These are phyloP conservation scores for Coccinonectria pachysandricola DNA, from an alignment of 2,329 filamentous ascomycete genomes.

Conservation along the genomic window DNA sequence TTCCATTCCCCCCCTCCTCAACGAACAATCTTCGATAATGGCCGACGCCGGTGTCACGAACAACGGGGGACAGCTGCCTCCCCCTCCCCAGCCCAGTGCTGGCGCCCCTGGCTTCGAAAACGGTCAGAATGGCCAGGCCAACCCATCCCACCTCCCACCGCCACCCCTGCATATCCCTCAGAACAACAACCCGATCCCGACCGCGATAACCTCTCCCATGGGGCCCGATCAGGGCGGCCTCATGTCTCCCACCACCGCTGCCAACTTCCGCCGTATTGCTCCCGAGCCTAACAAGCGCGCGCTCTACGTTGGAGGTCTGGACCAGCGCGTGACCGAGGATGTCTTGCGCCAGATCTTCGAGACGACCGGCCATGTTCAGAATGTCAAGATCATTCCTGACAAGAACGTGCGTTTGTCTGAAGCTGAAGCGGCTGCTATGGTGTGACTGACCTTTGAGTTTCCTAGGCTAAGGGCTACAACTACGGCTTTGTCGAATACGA, in stretches of 20 bases:
- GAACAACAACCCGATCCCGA: constrained; percentile 92
- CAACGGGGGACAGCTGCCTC: constrained; percentile 55
- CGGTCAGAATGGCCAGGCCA: constrained; percentile 58
- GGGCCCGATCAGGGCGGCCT: constrained; percentile 53
- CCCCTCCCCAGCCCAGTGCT: constrained; percentile 56
- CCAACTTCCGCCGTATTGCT: constrained; percentile 78
- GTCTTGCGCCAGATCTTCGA: constrained; percentile 97
- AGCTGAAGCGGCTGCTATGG: not conserved
- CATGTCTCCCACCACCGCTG: constrained; percentile 76
- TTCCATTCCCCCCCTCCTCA: constrained; percentile 5
- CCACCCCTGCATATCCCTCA: constrained; percentile 89
- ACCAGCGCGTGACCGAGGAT: constrained; percentile 91
- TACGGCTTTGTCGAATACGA: constrained; percentile 99
- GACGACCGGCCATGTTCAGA: constrained; percentile 95
- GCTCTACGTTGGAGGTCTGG: constrained; percentile 88
- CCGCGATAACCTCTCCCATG: constrained; percentile 81
- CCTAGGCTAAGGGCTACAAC: constrained; percentile 89
- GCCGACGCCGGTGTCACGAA: constrained; percentile 62
- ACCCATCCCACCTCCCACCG: constrained; percentile 73
- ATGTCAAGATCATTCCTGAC: constrained; percentile 98
- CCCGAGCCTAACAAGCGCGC: constrained; percentile 98
- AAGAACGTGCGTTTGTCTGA: constrained; percentile 71
- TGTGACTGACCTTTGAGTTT: too few species aligned
- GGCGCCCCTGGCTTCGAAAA: constrained; percentile 70
- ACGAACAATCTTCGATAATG: constrained; percentile 46